Evolutionary conservation across 345 rosid species (phyloP), one percentile per base, ranked within the genome.

Genomic region (Sonneratia caseolaris): DNA sequence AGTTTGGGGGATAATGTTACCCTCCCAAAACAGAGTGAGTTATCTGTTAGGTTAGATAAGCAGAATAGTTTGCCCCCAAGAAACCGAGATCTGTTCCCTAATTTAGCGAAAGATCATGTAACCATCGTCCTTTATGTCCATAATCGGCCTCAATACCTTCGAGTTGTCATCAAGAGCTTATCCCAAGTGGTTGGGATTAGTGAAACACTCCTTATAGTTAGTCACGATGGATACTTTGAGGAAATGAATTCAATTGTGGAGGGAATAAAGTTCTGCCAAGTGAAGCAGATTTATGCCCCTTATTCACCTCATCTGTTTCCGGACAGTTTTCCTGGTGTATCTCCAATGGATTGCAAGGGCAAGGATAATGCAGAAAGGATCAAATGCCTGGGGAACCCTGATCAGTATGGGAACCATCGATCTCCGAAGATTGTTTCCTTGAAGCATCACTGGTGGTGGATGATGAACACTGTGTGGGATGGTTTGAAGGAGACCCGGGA

Each of bases 361-460:
- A 92, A 88, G 77, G 94, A 89, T 73, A 87, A 86, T 82, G 80
- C 89, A 24, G 71, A 43, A 2, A 79, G 68, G 83, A 84, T 80
- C 66, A 84, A 65, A 37, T 95, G 99, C 70, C 21, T 71, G 9
- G 98, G 99, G 32, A 88, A 82, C 82, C 88, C 97, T 0, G 99
- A 95, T 83, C 99, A 95, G 82, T 95, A 89, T 78, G 99, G 99
- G 74, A 86, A 95, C 78, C 94, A 95, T 48, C 75, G 98, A 56
- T 87, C 89, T 22, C 89, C 96, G 1, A 89, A 85, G 80, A 88
- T 92, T 47, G 98, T 92, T 53, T 89, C 99, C 12, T 78, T 95
- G 87, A 95, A 95, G 88, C 99, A 95, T 82, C 99, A 95, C 69
- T 95, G 99, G 99, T 95, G 99, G 99, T 95, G 98, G 99, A 92